phyloP scores from a whole-genome alignment of 768 basidiomycete genomes.

The Phanerodontia chrysosporium region DNA sequence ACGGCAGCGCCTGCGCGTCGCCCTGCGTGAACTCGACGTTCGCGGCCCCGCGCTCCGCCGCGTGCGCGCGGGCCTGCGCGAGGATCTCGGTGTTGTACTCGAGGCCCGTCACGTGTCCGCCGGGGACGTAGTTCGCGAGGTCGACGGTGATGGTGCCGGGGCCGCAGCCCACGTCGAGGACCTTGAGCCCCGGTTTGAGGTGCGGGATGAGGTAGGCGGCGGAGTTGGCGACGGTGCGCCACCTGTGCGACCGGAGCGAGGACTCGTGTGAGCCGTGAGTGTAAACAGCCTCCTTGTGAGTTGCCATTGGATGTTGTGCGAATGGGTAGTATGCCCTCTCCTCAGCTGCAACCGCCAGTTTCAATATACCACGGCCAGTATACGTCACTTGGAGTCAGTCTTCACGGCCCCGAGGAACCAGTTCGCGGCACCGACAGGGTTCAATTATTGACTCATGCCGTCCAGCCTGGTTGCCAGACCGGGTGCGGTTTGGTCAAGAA shows the following conservation, averaged over 20 bases:
- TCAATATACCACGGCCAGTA: too few relatives aligned
- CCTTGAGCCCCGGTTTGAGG: conserved; percentile 32
- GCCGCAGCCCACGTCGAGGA: conserved; percentile 51
- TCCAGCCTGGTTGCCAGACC: too few relatives aligned
- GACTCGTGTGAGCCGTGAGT: conserved; percentile 7
- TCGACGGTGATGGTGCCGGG: conserved; percentile 47
- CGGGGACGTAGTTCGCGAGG: conserved; percentile 35
- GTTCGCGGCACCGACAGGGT: too few relatives aligned
- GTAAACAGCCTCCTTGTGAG: background rate
- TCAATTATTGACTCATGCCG: too few relatives aligned
- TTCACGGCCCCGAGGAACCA: too few relatives aligned
- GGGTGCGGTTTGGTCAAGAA: too few relatives aligned
- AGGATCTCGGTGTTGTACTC: conserved; percentile 35
- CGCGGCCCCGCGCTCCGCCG: conserved; percentile 22
- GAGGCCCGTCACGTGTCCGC: conserved; percentile 41
- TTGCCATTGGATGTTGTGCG: background rate
- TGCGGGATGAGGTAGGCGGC: conserved; percentile 36
- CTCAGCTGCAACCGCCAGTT: too few relatives aligned
- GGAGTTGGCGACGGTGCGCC: conserved; percentile 38
- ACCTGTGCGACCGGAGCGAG: conserved; percentile 16
- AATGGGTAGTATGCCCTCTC: background rate
- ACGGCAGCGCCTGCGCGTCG: conserved; percentile 34
- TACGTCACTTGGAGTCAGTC: too few relatives aligned
- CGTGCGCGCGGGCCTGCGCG: conserved; percentile 29
- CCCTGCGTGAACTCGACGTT: conserved; percentile 39